A percentile compares a stretch with the other conserved stretches of the same genome.
Conservation (phyloP, 2,329 filamentous ascomycete genomes). For the Microascus cirrosus region DNA sequence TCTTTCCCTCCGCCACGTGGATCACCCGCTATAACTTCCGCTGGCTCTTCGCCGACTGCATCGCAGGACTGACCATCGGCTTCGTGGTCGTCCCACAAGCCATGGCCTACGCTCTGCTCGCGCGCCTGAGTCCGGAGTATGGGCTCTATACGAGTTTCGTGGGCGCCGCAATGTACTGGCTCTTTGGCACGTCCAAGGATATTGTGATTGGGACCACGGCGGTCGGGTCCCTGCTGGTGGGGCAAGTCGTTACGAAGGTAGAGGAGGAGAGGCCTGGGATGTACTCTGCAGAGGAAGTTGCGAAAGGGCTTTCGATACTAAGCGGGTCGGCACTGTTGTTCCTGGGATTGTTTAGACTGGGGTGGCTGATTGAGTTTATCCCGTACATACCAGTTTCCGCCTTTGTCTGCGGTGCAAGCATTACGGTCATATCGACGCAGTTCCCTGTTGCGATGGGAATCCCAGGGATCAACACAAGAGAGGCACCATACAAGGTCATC, state of each 20-base stretch:
- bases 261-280: constrained; percentile 18
- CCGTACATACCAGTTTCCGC: constrained; percentile 36
- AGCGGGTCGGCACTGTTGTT: constrained; percentile 29
- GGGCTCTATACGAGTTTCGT: constrained; percentile 77
- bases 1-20: constrained; percentile 61
- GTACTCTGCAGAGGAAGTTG: constrained; percentile 27
- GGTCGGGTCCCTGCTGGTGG: constrained; percentile 38
- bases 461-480: constrained; percentile 28
- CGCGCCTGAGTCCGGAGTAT: constrained; percentile 55
- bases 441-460: constrained; percentile 31
- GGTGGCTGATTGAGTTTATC: constrained; percentile 40
- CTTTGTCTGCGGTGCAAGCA: constrained; percentile 38
- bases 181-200: constrained; percentile 76
- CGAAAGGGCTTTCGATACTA: constrained; percentile 30
- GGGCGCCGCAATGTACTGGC: constrained; percentile 70
- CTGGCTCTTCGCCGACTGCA: constrained; percentile 63
- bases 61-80: constrained; percentile 50
- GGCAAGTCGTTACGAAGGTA: constrained; percentile 30
- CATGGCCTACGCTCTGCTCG: constrained; percentile 69
- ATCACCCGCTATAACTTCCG: constrained; percentile 58
- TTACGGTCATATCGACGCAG: constrained; percentile 38
- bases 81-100: constrained; percentile 69
- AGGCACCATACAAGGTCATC: constrained; percentile 31
- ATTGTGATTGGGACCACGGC: constrained; percentile 67
- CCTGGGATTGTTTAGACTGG: constrained; percentile 31